phyloP scores from a whole-genome alignment of 176 grass and related monocot species.

The Puya raimondii region DNA sequence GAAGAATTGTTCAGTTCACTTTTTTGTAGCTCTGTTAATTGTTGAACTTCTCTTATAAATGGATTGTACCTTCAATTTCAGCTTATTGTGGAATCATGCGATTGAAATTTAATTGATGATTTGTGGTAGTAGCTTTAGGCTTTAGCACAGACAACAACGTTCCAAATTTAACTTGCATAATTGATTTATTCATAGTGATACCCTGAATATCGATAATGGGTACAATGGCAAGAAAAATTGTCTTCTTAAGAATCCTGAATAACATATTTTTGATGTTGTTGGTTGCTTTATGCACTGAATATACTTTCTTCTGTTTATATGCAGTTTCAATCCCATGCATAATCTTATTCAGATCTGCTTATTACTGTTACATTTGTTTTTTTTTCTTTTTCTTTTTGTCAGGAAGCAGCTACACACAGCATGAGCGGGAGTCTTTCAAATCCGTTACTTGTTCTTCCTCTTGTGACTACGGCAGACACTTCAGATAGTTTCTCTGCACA shows the following conservation, averaged over 20 bases:
- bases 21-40: no score
- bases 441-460: conserved; percentile 58
- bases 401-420: conserved; percentile 40
- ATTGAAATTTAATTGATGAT: no score
- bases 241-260: no score
- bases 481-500: conserved; percentile 20
- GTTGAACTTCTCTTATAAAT: no score
- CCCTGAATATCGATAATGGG: background rate
- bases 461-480: conserved; percentile 35
- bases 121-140: no score
- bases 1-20: no score
- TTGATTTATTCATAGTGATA: no score
- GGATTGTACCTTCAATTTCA: no score
- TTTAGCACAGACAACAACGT: no score
- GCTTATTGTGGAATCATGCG: no score
- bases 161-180: no score
- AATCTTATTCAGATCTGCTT: background rate
- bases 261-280: background rate
- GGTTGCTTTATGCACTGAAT: background rate
- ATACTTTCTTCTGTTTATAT: background rate
- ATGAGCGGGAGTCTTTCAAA: conserved; percentile 41
- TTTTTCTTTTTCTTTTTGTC: conserved; percentile 7
- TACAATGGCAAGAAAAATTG: background rate
- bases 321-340: background rate
- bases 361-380: conserved; percentile 5